Conservation (phyloP, 1,284 basidiomycete species). For the Gymnopus androsaceus region DNA sequence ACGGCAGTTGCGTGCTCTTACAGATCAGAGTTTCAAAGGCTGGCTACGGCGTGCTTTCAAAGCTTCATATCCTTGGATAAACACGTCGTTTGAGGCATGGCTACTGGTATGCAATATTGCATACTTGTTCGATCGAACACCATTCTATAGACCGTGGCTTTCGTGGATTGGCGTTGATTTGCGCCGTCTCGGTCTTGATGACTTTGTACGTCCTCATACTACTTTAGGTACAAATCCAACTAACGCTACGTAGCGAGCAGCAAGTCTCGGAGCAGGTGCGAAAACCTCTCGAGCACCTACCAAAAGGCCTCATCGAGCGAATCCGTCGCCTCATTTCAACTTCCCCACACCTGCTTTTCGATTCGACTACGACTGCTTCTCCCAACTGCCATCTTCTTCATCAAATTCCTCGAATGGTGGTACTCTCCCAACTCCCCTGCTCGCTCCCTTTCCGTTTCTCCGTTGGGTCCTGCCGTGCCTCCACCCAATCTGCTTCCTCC, state of each 20-base stretch:
- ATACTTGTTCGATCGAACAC: conserved; percentile 88
- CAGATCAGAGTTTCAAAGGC: conserved; percentile 48
- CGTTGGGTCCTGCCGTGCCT: conserved; percentile 68
- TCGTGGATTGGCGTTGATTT: conserved; percentile 82
- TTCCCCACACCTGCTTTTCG: conserved; percentile 66
- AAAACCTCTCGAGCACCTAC: conserved; percentile 27
- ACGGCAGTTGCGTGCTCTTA: conserved; percentile 45
- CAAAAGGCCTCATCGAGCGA: conserved; percentile 39
- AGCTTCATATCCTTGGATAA: conserved; percentile 79
- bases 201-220: conserved; percentile 54
- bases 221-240: not conserved
- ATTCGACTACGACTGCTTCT: conserved; percentile 82
- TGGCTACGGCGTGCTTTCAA: conserved; percentile 66
- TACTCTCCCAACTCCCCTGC: conserved; percentile 94
- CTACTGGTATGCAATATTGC: conserved; percentile 84
- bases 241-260: conserved; percentile 40
- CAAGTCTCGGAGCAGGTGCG: conserved; percentile 38
- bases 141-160: conserved; percentile 92
- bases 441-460: conserved; percentile 59
- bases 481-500: conserved; percentile 75
- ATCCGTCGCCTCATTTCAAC: conserved; percentile 48
- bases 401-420: conserved; percentile 99
- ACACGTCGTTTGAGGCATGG: conserved; percentile 78
- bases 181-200: conserved; percentile 75
- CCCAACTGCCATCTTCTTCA: conserved; percentile 91